These are phyloP conservation scores for Clavariopsis aquatica DNA, from an alignment of 495 filamentous ascomycete species.

Conservation along the genomic window DNA sequence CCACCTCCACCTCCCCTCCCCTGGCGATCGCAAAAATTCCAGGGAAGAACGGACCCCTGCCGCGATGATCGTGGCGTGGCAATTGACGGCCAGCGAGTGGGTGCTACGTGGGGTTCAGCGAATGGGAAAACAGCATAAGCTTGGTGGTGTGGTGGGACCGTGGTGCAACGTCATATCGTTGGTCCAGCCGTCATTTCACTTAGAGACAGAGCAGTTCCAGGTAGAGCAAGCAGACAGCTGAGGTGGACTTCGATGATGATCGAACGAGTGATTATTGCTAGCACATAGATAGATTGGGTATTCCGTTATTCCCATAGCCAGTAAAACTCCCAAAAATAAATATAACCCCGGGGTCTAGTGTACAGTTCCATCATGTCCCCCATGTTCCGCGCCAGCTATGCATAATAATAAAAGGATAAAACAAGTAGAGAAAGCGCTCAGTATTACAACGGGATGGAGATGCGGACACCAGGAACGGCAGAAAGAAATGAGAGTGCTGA, in stretches of 20 bases:
- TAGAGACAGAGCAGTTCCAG: not conserved
- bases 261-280: constrained; percentile 6
- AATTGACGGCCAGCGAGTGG: not conserved
- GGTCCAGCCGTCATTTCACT: not conserved
- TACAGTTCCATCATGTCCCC: constrained; percentile 18
- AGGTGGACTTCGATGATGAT: constrained; percentile 5
- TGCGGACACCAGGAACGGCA: constrained; percentile 16
- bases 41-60: not conserved
- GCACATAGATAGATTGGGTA: constrained; percentile 21
- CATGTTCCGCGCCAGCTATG: constrained; percentile 35
- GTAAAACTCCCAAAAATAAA: constrained; percentile 17
- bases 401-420: constrained; percentile 16
- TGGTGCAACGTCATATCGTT: not conserved
- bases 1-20: no score
- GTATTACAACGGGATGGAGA: constrained; percentile 32
- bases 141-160: not conserved
- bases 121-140: not conserved
- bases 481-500: constrained; percentile 10
- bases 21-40: not conserved
- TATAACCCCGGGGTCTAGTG: constrained; percentile 8
- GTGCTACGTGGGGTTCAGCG: not conserved
- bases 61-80: not conserved
- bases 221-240: not conserved
- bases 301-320: constrained; percentile 16
- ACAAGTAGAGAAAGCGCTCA: constrained; percentile 31